Evolutionary conservation across 2,329 filamentous ascomycete genomes (phyloP).

Genomic region (Bipolaris gigantea): DNA sequence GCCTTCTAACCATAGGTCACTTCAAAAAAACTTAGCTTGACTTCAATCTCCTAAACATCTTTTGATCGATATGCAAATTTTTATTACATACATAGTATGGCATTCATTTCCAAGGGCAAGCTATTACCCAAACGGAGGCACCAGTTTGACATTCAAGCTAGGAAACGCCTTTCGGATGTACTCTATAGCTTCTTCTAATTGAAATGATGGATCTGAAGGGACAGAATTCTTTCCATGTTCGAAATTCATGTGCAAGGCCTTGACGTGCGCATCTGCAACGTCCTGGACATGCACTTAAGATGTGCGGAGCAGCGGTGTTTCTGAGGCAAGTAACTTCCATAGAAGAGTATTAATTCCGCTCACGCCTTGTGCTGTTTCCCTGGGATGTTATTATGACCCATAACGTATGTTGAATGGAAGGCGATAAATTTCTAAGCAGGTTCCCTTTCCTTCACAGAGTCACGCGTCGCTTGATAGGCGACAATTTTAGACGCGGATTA

Average conservation of each 20-base stretch:
- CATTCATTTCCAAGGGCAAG: not conserved
- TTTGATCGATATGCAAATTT: not conserved
- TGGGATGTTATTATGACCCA: conserved; percentile 27
- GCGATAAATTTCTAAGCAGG: conserved; percentile 27
- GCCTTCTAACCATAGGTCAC: too few relatives aligned
- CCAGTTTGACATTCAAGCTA: not conserved
- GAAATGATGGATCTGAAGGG: not conserved
- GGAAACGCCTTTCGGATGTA: not conserved
- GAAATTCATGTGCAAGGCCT: conserved; percentile 9
- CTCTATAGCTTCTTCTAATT: not conserved
- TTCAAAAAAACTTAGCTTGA: too few relatives aligned
- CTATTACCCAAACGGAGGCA: not conserved
- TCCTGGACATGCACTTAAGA: conserved; percentile 30
- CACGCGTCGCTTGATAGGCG: conserved; percentile 30
- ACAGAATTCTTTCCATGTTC: not conserved
- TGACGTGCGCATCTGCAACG: conserved; percentile 31
- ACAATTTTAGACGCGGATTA: conserved; percentile 31
- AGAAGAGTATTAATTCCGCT: conserved; percentile 27
- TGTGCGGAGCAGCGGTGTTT: conserved; percentile 15
- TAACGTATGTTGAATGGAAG: conserved; percentile 30
- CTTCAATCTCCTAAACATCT: too few relatives aligned
- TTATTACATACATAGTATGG: too few relatives aligned
- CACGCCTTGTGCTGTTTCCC: conserved; percentile 15
- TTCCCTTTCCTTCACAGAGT: conserved; percentile 20
- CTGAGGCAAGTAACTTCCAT: conserved; percentile 9